Conservation (phyloP, 371 early-diverging fungal genomes). For the Ordospora colligata region DNA sequence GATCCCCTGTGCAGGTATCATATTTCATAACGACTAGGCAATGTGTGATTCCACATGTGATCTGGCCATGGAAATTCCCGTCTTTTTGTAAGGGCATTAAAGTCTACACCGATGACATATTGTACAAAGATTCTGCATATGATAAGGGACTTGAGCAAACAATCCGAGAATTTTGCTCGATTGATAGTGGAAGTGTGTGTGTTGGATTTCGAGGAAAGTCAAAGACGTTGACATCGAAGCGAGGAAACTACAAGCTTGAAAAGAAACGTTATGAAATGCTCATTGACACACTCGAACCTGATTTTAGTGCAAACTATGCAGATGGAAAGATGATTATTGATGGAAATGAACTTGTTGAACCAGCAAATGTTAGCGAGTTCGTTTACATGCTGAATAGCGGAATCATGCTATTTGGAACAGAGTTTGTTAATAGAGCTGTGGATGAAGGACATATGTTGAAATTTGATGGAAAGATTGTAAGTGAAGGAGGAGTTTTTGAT, state of each 20-base stretch:
- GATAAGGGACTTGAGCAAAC: not conserved
- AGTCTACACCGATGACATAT: conserved; percentile 20
- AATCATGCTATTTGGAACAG: conserved; percentile 8
- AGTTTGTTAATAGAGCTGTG: conserved; percentile 21
- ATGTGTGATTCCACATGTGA: not conserved
- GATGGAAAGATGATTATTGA: conserved; percentile 15
- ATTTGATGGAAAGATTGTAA: conserved; percentile 6
- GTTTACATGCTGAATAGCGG: not conserved
- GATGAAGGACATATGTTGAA: conserved; percentile 8
- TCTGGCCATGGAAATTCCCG: not conserved
- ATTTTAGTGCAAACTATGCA: conserved; percentile 23
- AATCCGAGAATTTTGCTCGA: conserved; percentile 17
- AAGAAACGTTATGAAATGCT: conserved; percentile 10
- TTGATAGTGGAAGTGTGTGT: conserved; percentile 2
- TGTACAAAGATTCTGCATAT: conserved; percentile 31
- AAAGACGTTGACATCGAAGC: conserved; percentile 14
- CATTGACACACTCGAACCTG: conserved; percentile 10
- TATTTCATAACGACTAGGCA: conserved; percentile 1
- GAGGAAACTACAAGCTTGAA: conserved; percentile 34
- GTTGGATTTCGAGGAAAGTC: not conserved
- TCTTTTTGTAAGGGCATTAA: conserved; percentile 9
- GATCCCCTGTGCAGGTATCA: not conserved
- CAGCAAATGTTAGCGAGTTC: conserved; percentile 5
- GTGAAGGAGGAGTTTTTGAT: not conserved
- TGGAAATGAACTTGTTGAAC: conserved; percentile 23